Evolutionary conservation across 2,329 filamentous ascomycete genomes (phyloP), one percentile per base, ranked within the genome.

Genomic region (Rutstroemia sydowiana): DNA sequence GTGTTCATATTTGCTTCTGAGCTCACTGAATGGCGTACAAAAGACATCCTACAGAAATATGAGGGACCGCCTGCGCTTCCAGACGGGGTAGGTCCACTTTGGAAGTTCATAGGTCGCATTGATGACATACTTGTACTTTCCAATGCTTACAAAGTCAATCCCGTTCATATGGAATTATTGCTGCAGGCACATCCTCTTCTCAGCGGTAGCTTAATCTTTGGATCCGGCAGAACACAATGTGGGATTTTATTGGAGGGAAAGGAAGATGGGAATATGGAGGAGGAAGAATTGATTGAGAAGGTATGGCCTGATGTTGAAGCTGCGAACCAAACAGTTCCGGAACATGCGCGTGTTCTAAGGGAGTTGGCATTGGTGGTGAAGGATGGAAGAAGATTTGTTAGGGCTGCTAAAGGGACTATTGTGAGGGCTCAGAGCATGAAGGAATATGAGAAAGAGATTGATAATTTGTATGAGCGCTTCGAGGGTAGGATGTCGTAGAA

Each of bases 101-200:
- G 69, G 67, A 64, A 62, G 10, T 73, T 65, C 49, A 46, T 53
- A 13, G 50, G 53, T 5, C 62, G 72, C 1, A 32, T 49, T 1
- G 47, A 49, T 34, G 72, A 75, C 57, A 65, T 73, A 2, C 67
- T 75, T 21, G 67, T 74, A 0, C 60, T 74, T n/a, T 68, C 65
- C 26, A 73, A 70, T 51, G 72, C 72, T 1, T 67, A 71, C 43
- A 76, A 75, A 53, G 66, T 72, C 39, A 73, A 74, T 39, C 72
- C 73, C 0, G 53, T 71, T 2, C 60, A 63, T 2, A 67, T 72
- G 59, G 72, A 75, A 54, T 59, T 53, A 18, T 58, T 61, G 4
- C 62, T 75, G 11, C 61, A 61, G 26, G 57, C 53, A 1, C 68
- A 72, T 50, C 64, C 55, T 5, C 1, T 45, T 3, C 57, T 74